phyloP scores from a whole-genome alignment of 495 filamentous ascomycete genomes.

The Hyaloscypha variabilis region DNA sequence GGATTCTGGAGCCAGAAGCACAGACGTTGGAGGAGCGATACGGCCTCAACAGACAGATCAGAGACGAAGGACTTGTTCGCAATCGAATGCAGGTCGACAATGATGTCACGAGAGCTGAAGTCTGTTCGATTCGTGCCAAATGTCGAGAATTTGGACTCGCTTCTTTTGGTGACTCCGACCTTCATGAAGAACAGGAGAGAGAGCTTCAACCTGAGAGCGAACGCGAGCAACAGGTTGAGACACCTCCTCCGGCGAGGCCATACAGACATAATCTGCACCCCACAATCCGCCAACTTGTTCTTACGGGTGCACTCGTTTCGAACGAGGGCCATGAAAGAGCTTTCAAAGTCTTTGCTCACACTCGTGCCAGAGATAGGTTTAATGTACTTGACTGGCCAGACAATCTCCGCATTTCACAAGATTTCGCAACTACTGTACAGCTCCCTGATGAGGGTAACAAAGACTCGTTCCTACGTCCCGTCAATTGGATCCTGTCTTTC shows the following conservation, averaged over 20 bases:
- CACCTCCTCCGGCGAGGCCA: conserved; percentile 43
- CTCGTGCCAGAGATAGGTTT: too few species aligned
- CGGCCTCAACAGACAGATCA: conserved; percentile 23
- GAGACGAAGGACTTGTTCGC: not conserved
- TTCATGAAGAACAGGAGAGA: conserved; percentile 73
- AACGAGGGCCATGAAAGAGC: too few species aligned
- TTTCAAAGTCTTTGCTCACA: too few species aligned
- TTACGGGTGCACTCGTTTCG: too few species aligned
- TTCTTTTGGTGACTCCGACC: conserved; percentile 36
- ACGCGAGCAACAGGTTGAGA: conserved; percentile 56
- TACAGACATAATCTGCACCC: conserved; percentile 45
- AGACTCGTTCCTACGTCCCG: conserved; percentile 59
- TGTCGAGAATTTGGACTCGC: conserved; percentile 48
- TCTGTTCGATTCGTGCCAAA: conserved; percentile 36
- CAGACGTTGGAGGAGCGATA: conserved; percentile 32
- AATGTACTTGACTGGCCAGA: too few species aligned
- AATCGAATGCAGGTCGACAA: too few species aligned
- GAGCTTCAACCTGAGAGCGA: conserved; percentile 67
- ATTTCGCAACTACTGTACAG: conserved; percentile 58
- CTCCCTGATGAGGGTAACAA: conserved; percentile 17
- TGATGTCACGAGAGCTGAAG: not conserved
- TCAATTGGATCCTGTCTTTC: conserved; percentile 60
- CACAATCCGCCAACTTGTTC: conserved; percentile 43
- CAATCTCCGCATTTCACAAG: conserved; percentile 52
- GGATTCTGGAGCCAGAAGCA: conserved; percentile 34